These are phyloP conservation scores for Rhizophagus clarus DNA, from an alignment of 192 early-diverging fungal genomes.

Conservation along the genomic window DNA sequence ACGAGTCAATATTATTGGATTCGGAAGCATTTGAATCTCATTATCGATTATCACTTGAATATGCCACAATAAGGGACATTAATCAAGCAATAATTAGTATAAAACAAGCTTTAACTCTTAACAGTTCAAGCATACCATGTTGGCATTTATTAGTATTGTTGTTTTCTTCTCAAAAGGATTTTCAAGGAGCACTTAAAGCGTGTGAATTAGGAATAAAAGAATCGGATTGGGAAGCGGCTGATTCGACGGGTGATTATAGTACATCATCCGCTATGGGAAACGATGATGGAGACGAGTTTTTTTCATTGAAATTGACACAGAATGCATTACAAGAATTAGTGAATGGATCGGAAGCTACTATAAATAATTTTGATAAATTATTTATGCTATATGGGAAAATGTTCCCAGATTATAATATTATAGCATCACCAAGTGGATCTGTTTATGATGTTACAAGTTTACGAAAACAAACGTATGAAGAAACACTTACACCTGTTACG, in stretches of 20 bases:
- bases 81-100: conserved; percentile 54
- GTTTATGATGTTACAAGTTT: conserved; percentile 38
- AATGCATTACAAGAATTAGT: conserved; percentile 52
- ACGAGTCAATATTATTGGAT: conserved; percentile 51
- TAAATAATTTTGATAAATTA: conserved; percentile 59
- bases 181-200: conserved; percentile 60
- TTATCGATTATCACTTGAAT: conserved; percentile 70
- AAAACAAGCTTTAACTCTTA: conserved; percentile 56
- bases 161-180: conserved; percentile 69
- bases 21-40: conserved; percentile 59
- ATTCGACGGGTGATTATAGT: conserved; percentile 29
- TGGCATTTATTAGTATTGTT: conserved; percentile 77
- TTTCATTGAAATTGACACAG: conserved; percentile 65
- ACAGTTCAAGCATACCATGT: conserved; percentile 60
- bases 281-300: conserved; percentile 61
- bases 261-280: conserved; percentile 27
- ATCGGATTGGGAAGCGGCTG: conserved; percentile 48
- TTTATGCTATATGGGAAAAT: conserved; percentile 67
- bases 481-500: not conserved
- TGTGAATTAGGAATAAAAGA: conserved; percentile 66
- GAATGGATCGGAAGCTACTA: conserved; percentile 52
- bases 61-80: conserved; percentile 67
- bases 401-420: conserved; percentile 38
- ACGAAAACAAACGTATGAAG: conserved; percentile 30
- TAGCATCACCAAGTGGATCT: conserved; percentile 25